Percentiles rank a stretch among this genome's conserved stretches.
Conservation (phyloP, 2,329 filamentous ascomycete genomes). For the Trichophyton benhamiae region DNA sequence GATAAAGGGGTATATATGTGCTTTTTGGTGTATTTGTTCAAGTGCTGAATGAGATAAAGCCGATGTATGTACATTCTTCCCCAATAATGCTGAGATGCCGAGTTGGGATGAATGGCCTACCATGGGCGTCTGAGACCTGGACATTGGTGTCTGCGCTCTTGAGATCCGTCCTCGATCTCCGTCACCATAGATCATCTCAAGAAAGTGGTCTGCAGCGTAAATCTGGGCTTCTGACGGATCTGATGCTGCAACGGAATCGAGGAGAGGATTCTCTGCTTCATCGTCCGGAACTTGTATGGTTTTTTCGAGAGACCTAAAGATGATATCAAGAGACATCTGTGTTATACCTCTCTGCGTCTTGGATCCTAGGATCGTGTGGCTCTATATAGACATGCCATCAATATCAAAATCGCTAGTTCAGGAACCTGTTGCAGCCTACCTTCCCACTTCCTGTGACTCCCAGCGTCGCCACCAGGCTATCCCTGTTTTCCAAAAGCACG, state of each 20-base stretch:
- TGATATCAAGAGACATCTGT: constrained; percentile 77
- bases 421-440: constrained; percentile 38
- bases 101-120: constrained; percentile 30
- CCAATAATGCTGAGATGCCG: constrained; percentile 3
- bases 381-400: constrained; percentile 41
- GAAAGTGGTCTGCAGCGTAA: constrained; percentile 59
- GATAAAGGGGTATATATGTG: neutral
- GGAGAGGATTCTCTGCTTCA: constrained; percentile 45
- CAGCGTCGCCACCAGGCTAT: constrained; percentile 80
- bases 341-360: constrained; percentile 76
- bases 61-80: neutral
- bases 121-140: constrained; percentile 38
- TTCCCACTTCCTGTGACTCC: constrained; percentile 95
- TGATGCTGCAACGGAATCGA: constrained; percentile 61
- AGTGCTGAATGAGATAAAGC: neutral
- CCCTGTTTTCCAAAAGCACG: constrained; percentile 70
- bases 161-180: constrained; percentile 49
- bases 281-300: constrained; percentile 53
- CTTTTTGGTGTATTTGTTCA: neutral
- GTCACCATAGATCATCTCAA: constrained; percentile 68
- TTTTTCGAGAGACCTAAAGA: constrained; percentile 68
- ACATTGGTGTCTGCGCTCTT: constrained; percentile 57
- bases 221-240: constrained; percentile 74
- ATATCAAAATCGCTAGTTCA: neutral
- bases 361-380: constrained; percentile 88